These are phyloP conservation scores for Rhexocercosporidium sp. DNA, from an alignment of 2,329 filamentous ascomycete genomes.

Conservation along the genomic window DNA sequence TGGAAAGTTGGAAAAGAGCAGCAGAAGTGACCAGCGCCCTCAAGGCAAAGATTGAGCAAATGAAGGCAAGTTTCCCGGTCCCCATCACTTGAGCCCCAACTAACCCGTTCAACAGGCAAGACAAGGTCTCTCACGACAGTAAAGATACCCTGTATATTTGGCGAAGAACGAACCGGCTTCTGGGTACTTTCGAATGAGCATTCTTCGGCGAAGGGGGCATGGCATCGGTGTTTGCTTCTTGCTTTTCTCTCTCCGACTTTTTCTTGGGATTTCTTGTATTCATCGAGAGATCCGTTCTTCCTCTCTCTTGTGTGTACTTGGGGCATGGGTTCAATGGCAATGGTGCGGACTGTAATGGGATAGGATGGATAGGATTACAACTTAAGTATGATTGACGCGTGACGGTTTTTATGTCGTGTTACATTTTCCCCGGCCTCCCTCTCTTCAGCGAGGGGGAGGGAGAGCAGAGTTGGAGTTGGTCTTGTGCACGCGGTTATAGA, in stretches of 20 bases:
- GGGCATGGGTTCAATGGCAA: background rate
- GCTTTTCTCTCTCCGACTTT: background rate
- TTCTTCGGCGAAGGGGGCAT: slow-evolving; percentile 28
- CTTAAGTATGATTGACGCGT: slow-evolving; percentile 13
- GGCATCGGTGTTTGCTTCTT: slow-evolving; percentile 25
- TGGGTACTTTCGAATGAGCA: slow-evolving; percentile 18
- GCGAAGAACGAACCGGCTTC: slow-evolving; percentile 8
- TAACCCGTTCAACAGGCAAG: slow-evolving; percentile 47
- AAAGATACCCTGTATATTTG: slow-evolving; percentile 18
- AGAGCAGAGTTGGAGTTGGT: background rate
- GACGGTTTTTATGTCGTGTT: slow-evolving; percentile 5
- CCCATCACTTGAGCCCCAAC: slow-evolving; percentile 2
- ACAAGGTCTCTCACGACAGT: slow-evolving; percentile 56
- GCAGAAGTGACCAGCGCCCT: slow-evolving; percentile 97
- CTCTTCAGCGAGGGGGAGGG: too few relatives aligned
- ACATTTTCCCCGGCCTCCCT: background rate
- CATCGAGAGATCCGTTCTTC: background rate
- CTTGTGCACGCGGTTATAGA: background rate
- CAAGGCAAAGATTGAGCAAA: slow-evolving; percentile 97
- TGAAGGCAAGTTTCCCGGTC: slow-evolving; percentile 69
- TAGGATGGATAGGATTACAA: background rate
- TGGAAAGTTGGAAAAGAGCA: slow-evolving; percentile 95
- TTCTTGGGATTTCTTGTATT: background rate
- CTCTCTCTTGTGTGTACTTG: background rate
- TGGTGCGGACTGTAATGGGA: background rate